Percentiles rank a stretch among this genome's conserved stretches.
phyloP scores from a whole-genome alignment of 208 protist species.

The Phytomonas sp. region DNA sequence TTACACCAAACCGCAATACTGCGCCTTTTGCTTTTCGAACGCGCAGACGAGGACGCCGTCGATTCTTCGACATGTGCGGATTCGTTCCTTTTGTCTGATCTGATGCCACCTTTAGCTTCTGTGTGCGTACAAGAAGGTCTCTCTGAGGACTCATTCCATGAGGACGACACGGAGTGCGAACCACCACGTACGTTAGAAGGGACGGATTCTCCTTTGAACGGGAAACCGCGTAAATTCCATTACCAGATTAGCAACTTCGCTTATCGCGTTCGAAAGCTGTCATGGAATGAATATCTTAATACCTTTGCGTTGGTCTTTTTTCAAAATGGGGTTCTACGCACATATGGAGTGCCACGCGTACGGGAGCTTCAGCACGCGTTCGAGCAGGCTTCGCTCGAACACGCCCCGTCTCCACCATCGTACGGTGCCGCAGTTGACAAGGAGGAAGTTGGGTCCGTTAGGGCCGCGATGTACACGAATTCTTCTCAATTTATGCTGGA shows the following conservation, averaged over 20 bases:
- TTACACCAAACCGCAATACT: slow-evolving; percentile 34
- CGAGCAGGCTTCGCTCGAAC: not conserved
- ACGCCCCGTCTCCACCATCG: not conserved
- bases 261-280: slow-evolving; percentile 8
- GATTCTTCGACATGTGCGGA: not conserved
- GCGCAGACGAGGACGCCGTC: not conserved
- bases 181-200: not conserved
- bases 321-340: slow-evolving; percentile 20
- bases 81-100: not conserved
- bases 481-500: slow-evolving; percentile 56
- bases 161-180: not conserved
- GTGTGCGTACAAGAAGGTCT: not conserved
- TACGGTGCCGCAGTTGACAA: not conserved
- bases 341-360: slow-evolving; percentile 13
- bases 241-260: not conserved
- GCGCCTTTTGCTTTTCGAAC: slow-evolving; percentile 1
- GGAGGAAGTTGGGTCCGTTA: not conserved
- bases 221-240: not conserved
- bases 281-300: slow-evolving; percentile 27
- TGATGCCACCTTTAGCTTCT: not conserved
- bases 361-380: slow-evolving; percentile 17
- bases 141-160: not conserved
- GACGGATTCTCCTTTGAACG: not conserved
- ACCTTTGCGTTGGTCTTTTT: slow-evolving; percentile 34
- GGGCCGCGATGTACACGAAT: not conserved